phyloP scores from a whole-genome alignment of 306 rosid genomes.

The Inga laurina region DNA sequence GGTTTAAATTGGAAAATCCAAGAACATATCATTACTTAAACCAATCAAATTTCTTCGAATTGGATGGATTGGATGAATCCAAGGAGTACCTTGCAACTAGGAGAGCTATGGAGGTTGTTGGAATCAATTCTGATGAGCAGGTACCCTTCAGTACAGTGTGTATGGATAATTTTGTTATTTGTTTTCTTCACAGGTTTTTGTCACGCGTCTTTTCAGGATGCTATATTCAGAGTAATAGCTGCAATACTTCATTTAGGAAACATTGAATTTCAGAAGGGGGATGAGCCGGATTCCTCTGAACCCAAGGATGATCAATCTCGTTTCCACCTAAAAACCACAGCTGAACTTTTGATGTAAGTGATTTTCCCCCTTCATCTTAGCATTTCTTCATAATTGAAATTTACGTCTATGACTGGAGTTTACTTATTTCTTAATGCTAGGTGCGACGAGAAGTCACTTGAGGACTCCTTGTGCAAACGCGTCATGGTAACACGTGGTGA shows the following conservation, averaged over 20 bases:
- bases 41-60: constrained; percentile 74
- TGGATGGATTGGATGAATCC: constrained; percentile 79
- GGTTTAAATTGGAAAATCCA: constrained; percentile 75
- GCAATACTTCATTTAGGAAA: constrained; percentile 96
- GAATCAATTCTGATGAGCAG: constrained; percentile 79
- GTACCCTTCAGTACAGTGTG: constrained; percentile 45
- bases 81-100: constrained; percentile 81
- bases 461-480: constrained; percentile 90
- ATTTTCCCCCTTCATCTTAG: not conserved
- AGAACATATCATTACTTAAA: constrained; percentile 82
- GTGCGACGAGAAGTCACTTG: constrained; percentile 86
- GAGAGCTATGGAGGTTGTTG: constrained; percentile 94
- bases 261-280: constrained; percentile 78
- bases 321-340: constrained; percentile 78
- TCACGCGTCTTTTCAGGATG: constrained; percentile 60
- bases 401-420: constrained; percentile 16
- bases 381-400: constrained; percentile 19
- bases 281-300: constrained; percentile 74
- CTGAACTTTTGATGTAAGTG: constrained; percentile 83
- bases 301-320: constrained; percentile 80
- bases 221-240: constrained; percentile 85
- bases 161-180: not conserved
- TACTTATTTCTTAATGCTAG: constrained; percentile 42
- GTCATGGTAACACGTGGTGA: constrained; percentile 95
- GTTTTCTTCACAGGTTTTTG: constrained; percentile 23